Conservation (phyloP, 305 asterid species). For the Ilex paraguariensis region DNA sequence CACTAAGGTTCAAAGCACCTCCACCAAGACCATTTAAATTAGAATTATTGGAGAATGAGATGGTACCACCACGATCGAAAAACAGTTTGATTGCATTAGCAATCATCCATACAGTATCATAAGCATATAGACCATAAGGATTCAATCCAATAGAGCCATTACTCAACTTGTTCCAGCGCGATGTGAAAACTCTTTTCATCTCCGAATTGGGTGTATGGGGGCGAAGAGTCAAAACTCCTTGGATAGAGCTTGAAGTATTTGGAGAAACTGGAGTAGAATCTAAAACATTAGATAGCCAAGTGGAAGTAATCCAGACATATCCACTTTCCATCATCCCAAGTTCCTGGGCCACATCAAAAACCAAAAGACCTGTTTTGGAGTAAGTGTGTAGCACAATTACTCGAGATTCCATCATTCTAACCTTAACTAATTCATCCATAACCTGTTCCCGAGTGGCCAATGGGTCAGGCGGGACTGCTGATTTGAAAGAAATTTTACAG, state of each 20-base stretch:
- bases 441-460: slow-evolving; percentile 29
- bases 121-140: slow-evolving; percentile 64
- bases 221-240: slow-evolving; percentile 68
- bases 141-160: slow-evolving; percentile 64
- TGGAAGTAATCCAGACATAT: slow-evolving; percentile 91
- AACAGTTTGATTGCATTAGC: slow-evolving; percentile 54
- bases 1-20: slow-evolving; percentile 47
- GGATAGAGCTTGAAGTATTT: slow-evolving; percentile 35
- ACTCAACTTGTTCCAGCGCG: slow-evolving; percentile 58
- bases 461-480: slow-evolving; percentile 49
- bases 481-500: slow-evolving; percentile 58
- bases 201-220: slow-evolving; percentile 59
- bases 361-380: slow-evolving; percentile 40
- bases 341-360: slow-evolving; percentile 49
- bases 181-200: slow-evolving; percentile 43
- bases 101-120: slow-evolving; percentile 72
- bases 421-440: slow-evolving; percentile 34
- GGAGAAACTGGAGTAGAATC: slow-evolving; percentile 42
- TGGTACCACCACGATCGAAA: slow-evolving; percentile 45
- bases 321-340: slow-evolving; percentile 64
- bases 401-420: slow-evolving; percentile 57
- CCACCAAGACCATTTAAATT: slow-evolving; percentile 29
- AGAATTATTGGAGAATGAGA: slow-evolving; percentile 58
- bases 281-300: slow-evolving; percentile 71
- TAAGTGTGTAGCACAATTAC: slow-evolving; percentile 57